Conservation (phyloP, 768 basidiomycete species). For the Cystobasidium tubakii region DNA sequence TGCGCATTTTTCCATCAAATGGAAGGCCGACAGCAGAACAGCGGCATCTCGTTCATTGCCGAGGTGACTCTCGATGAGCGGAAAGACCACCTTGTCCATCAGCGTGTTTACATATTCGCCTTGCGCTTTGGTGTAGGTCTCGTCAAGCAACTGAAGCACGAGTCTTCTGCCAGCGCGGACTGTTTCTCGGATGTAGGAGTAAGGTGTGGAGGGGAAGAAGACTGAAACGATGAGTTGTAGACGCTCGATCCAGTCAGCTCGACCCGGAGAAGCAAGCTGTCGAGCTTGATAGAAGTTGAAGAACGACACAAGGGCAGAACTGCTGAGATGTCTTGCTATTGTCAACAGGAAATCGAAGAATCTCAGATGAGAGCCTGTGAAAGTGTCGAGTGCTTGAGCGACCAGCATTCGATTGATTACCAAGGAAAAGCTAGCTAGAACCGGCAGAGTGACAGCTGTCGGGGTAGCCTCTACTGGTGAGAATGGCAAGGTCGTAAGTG, state of each 20-base stretch:
- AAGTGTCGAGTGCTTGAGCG: constrained; percentile 38
- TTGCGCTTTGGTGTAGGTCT: constrained; percentile 26
- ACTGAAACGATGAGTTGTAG: constrained; percentile 38
- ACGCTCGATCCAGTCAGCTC: constrained; percentile 46
- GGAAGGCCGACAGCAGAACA: constrained; percentile 18
- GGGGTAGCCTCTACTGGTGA: background rate
- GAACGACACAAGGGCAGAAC: constrained; percentile 38
- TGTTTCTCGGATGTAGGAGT: constrained; percentile 12
- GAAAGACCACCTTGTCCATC: constrained; percentile 17
- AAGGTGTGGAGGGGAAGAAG: constrained; percentile 39
- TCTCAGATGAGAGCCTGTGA: constrained; percentile 41
- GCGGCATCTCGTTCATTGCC: background rate
- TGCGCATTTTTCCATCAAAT: constrained; percentile 2
- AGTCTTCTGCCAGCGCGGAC: constrained; percentile 9
- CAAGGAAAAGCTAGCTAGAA: constrained; percentile 22
- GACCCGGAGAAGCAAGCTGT: constrained; percentile 43
- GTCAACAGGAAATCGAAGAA: constrained; percentile 48
- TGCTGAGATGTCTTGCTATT: constrained; percentile 48
- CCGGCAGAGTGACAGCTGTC: background rate
- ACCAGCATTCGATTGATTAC: constrained; percentile 42
- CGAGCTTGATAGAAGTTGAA: constrained; percentile 44
- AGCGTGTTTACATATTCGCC: background rate
- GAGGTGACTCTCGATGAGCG: constrained; percentile 16
- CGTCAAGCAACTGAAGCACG: background rate
- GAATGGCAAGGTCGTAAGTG: constrained; percentile 12